These are phyloP conservation scores for Meripilus lineatus DNA, from an alignment of 1,284 basidiomycete genomes.

Conservation along the genomic window DNA sequence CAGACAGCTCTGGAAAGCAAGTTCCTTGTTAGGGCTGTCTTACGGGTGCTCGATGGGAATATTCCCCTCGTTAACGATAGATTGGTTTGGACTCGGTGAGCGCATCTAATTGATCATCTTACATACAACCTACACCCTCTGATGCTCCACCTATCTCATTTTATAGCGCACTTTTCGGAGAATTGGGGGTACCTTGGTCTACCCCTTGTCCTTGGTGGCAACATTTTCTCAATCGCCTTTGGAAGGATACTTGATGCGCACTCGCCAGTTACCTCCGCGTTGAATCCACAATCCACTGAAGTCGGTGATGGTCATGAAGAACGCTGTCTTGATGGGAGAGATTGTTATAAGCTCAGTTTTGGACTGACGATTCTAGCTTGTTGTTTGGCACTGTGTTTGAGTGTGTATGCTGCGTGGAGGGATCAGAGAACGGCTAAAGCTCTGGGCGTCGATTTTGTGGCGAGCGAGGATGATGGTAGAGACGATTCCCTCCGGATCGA, in stretches of 20 bases:
- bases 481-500: too few species aligned
- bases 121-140: too few species aligned
- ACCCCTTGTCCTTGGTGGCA: slow-evolving; percentile 79
- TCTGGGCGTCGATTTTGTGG: too few species aligned
- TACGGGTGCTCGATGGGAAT: slow-evolving; percentile 81
- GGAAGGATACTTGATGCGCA: slow-evolving; percentile 78
- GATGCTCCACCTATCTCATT: not conserved
- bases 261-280: slow-evolving; percentile 22
- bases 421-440: too few species aligned
- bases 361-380: slow-evolving; percentile 46
- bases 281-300: slow-evolving; percentile 15
- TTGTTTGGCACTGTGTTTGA: slow-evolving; percentile 40
- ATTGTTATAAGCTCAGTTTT: slow-evolving; percentile 49
- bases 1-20: slow-evolving; percentile 72
- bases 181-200: slow-evolving; percentile 84
- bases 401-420: slow-evolving; percentile 41
- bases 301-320: slow-evolving; percentile 23
- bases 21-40: slow-evolving; percentile 63
- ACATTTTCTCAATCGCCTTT: slow-evolving; percentile 82
- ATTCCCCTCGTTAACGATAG: slow-evolving; percentile 72
- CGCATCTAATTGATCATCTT: slow-evolving; percentile 15
- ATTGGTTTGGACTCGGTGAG: slow-evolving; percentile 82
- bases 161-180: slow-evolving; percentile 65
- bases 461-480: too few species aligned
- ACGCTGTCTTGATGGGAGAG: slow-evolving; percentile 43